Evolutionary conservation across 2,329 filamentous ascomycete species (phyloP).

Genomic region (Tolypocladium paradoxum): DNA sequence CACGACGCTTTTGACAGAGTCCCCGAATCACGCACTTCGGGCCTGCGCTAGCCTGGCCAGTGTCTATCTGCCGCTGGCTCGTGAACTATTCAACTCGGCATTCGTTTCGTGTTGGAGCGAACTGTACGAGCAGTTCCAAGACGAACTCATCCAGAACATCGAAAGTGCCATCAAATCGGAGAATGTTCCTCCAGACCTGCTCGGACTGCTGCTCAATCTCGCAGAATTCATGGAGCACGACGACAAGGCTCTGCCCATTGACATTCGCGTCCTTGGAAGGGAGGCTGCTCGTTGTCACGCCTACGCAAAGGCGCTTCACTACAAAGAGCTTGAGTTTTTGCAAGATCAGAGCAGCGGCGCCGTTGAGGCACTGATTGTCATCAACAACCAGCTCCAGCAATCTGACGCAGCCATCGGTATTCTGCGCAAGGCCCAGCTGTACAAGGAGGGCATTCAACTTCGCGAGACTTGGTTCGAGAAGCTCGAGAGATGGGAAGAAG

Average conservation of each 20-base stretch:
- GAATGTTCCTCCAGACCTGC: constrained; percentile 89
- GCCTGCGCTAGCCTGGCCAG: constrained; percentile 88
- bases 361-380: constrained; percentile 94
- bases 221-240: constrained; percentile 99
- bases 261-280: constrained; percentile 86
- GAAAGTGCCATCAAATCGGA: constrained; percentile 91
- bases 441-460: constrained; percentile 84
- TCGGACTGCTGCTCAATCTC: constrained; percentile 87
- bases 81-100: constrained; percentile 94
- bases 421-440: constrained; percentile 86
- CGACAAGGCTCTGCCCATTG: constrained; percentile 94
- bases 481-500: constrained; percentile 95
- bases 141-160: constrained; percentile 90
- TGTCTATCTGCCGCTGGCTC: constrained; percentile 81
- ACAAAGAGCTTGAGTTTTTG: constrained; percentile 97
- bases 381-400: constrained; percentile 98
- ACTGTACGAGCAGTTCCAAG: constrained; percentile 91
- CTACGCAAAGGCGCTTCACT: constrained; percentile 95
- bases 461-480: constrained; percentile 99
- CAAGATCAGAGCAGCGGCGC: constrained; percentile 93
- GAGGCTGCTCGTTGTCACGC: constrained; percentile 96
- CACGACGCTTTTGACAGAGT: constrained; percentile 88
- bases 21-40: constrained; percentile 86
- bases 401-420: constrained; percentile 98
- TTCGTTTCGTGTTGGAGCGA: constrained; percentile 99